Evolutionary conservation across 352 stramenopile genomes (phyloP).

Genomic region (Thalassiosira hispida): DNA sequence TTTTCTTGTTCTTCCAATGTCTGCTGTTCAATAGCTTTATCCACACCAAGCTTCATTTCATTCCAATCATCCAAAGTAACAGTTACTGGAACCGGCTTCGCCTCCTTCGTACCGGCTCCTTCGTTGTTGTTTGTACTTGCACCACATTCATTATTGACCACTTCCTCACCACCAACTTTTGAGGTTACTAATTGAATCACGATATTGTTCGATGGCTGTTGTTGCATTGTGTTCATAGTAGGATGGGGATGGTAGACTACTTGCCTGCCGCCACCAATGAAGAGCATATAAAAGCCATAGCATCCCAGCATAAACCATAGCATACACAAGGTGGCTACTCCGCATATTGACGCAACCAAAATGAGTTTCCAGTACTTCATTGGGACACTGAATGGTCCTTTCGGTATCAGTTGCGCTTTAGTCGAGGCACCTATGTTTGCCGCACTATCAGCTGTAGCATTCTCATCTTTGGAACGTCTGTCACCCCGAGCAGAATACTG

Average conservation of each 20-base stretch:
- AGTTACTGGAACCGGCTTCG: neutral
- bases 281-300: constrained; percentile 55
- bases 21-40: constrained; percentile 9
- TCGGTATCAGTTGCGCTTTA: neutral
- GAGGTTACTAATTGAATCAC: constrained; percentile 36
- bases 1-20: neutral
- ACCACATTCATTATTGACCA: neutral
- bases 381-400: constrained; percentile 13
- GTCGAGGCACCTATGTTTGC: neutral
- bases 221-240: constrained; percentile 9
- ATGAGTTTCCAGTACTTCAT: constrained; percentile 40
- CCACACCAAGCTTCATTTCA: constrained; percentile 21
- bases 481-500: neutral
- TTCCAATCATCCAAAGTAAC: constrained; percentile 43
- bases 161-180: constrained; percentile 4
- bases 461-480: neutral
- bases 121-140: neutral
- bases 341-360: constrained; percentile 11
- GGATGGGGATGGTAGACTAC: neutral
- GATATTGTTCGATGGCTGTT: constrained; percentile 19
- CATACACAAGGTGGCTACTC: constrained; percentile 23
- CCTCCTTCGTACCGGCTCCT: neutral
- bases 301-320: constrained; percentile 51
- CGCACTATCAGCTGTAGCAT: neutral
- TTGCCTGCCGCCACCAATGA: constrained; percentile 22